Percentiles rank a stretch among this genome's conserved stretches.
Conservation (phyloP, 768 basidiomycete genomes). For the Rhodotorula babjevae region DNA sequence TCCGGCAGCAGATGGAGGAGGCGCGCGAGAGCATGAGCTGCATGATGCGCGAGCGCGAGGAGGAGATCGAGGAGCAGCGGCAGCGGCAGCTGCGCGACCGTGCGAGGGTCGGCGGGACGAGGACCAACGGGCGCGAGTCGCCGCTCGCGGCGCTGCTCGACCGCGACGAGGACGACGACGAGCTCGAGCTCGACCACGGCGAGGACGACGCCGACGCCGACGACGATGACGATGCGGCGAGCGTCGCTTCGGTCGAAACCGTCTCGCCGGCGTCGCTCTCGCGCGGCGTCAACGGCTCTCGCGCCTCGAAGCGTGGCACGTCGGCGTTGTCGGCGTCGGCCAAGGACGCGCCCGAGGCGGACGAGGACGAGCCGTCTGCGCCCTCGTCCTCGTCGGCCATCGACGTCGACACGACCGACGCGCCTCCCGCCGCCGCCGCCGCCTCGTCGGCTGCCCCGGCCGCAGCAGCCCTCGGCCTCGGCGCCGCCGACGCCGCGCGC, state of each 20-base stretch:
- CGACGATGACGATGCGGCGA: slow-evolving; percentile 51
- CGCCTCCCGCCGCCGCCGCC: background rate
- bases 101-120: slow-evolving; percentile 42
- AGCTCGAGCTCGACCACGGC: slow-evolving; percentile 33
- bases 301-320: background rate
- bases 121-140: slow-evolving; percentile 30
- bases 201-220: too few relatives aligned
- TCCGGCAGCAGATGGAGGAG: slow-evolving; percentile 54
- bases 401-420: background rate
- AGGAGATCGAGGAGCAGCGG: slow-evolving; percentile 49
- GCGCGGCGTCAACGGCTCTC: background rate
- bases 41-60: slow-evolving; percentile 42
- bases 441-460: background rate
- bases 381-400: background rate
- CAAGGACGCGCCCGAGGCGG: background rate
- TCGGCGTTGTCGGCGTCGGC: background rate
- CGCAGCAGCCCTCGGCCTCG: too few relatives aligned
- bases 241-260: slow-evolving; percentile 34
- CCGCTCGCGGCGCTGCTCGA: slow-evolving; percentile 37
- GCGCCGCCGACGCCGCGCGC: slow-evolving; percentile 3
- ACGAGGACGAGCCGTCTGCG: background rate
- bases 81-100: slow-evolving; percentile 27
- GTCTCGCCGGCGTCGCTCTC: background rate
- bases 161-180: slow-evolving; percentile 56
- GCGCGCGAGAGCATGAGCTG: slow-evolving; percentile 42